These are phyloP conservation scores for Cutaneotrichosporon sp. DNA, from an alignment of 1,284 basidiomycete genomes.

Conservation along the genomic window DNA sequence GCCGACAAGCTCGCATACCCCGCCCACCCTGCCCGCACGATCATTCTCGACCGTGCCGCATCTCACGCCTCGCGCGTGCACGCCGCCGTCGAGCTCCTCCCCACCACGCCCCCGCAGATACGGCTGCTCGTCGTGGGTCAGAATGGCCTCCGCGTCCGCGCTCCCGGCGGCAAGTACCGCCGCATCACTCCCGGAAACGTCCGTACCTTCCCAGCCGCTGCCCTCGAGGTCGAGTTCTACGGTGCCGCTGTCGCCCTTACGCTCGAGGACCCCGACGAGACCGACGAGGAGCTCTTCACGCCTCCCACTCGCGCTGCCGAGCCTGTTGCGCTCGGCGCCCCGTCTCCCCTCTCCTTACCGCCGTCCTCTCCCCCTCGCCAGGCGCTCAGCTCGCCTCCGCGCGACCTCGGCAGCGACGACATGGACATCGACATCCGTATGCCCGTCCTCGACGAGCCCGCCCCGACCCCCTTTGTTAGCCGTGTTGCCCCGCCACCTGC, in stretches of 20 bases:
- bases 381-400: constrained; percentile 14
- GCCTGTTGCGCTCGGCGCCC: background rate
- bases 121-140: constrained; percentile 49
- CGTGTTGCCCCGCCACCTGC: background rate
- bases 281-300: constrained; percentile 18
- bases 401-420: constrained; percentile 21
- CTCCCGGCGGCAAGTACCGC: constrained; percentile 1
- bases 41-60: constrained; percentile 44
- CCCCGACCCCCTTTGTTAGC: constrained; percentile 1
- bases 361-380: constrained; percentile 23
- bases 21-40: constrained; percentile 23
- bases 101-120: background rate
- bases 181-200: constrained; percentile 19
- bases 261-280: constrained; percentile 9
- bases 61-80: constrained; percentile 48
- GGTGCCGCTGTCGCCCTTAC: constrained; percentile 35
- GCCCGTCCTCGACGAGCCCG: background rate
- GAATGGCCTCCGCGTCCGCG: constrained; percentile 45
- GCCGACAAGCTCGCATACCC: constrained; percentile 12
- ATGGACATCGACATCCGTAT: constrained; percentile 4
- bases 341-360: constrained; percentile 22
- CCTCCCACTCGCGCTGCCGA: constrained; percentile 2
- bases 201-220: constrained; percentile 10
- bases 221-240: constrained; percentile 46
- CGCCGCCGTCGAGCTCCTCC: constrained; percentile 40